These are phyloP conservation scores for Chenopodium suecicum DNA, from an alignment of 148 eudicot genomes.

Conservation along the genomic window DNA sequence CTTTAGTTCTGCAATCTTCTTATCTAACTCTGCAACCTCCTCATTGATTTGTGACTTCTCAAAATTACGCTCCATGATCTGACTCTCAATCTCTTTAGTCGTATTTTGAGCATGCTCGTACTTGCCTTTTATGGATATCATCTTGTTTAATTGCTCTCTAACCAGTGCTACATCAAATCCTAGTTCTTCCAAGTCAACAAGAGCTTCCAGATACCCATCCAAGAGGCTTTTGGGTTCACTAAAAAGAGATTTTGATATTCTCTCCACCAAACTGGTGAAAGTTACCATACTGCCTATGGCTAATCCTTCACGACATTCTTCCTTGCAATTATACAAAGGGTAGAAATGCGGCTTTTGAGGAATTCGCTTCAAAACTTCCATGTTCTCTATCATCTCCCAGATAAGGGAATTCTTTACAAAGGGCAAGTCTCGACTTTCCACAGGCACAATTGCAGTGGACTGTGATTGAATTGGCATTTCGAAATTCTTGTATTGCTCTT, in stretches of 20 bases:
- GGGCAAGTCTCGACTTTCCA: slow-evolving; percentile 36
- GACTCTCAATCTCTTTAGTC: slow-evolving; percentile 26
- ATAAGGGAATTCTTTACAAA: slow-evolving; percentile 48
- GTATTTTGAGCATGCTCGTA: slow-evolving; percentile 36
- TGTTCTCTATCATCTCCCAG: slow-evolving; percentile 61
- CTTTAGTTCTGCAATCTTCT: slow-evolving; percentile 38
- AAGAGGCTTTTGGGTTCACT: slow-evolving; percentile 44
- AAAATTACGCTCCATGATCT: slow-evolving; percentile 32
- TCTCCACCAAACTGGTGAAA: slow-evolving; percentile 55
- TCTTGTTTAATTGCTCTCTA: slow-evolving; percentile 38
- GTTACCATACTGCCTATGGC: slow-evolving; percentile 89
- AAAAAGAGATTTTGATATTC: slow-evolving; percentile 38
- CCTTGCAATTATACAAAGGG: slow-evolving; percentile 47
- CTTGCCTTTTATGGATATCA: slow-evolving; percentile 43
- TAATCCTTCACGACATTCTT: slow-evolving; percentile 71
- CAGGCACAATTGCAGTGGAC: slow-evolving; percentile 31
- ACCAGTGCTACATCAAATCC: slow-evolving; percentile 63
- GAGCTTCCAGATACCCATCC: slow-evolving; percentile 61
- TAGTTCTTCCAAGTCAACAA: slow-evolving; percentile 57
- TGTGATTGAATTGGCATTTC: slow-evolving; percentile 25
- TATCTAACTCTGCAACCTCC: slow-evolving; percentile 48
- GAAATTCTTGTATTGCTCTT: slow-evolving; percentile 15
- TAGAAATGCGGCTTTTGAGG: slow-evolving; percentile 87
- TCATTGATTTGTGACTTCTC: slow-evolving; percentile 36
- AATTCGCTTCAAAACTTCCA: slow-evolving; percentile 54